Conservation (phyloP, 192 early-diverging fungal genomes). For the Coemansia sp. region DNA sequence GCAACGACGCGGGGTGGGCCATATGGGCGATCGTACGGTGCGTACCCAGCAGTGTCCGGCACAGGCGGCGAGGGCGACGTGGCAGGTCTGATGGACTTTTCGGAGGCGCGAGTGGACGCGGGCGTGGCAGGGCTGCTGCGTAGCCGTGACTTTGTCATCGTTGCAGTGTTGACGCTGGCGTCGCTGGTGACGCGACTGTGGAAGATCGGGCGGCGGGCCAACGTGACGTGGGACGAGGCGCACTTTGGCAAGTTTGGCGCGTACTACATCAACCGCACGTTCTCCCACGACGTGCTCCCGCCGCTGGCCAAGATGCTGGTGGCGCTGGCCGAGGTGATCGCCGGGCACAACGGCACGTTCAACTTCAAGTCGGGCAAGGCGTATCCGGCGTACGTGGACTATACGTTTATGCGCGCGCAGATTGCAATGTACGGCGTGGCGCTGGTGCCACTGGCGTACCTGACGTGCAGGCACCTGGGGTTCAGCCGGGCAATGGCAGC, state of each 20-base stretch:
- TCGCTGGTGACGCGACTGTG: slow-evolving; percentile 66
- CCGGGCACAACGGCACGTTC: slow-evolving; percentile 66
- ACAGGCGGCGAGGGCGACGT: neutral
- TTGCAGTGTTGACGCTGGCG: slow-evolving; percentile 55
- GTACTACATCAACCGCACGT: slow-evolving; percentile 85
- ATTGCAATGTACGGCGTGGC: slow-evolving; percentile 62
- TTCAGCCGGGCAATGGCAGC: slow-evolving; percentile 53
- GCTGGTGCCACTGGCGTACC: slow-evolving; percentile 67
- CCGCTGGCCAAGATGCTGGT: slow-evolving; percentile 83
- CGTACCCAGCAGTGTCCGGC: slow-evolving; percentile 20
- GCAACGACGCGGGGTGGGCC: too few relatives aligned
- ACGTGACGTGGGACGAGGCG: slow-evolving; percentile 74
- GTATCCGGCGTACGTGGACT: slow-evolving; percentile 64
- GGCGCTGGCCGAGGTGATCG: slow-evolving; percentile 60
- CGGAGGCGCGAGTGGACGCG: slow-evolving; percentile 14
- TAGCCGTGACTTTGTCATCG: slow-evolving; percentile 53
- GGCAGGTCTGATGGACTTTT: slow-evolving; percentile 23
- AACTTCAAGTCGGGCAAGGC: slow-evolving; percentile 61
- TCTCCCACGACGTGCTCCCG: slow-evolving; percentile 98
- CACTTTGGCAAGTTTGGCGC: slow-evolving; percentile 72
- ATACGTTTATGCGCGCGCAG: slow-evolving; percentile 62
- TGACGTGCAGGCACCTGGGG: slow-evolving; percentile 59
- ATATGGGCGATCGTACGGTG: slow-evolving; percentile 36
- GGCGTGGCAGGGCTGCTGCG: slow-evolving; percentile 34
- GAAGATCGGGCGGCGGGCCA: slow-evolving; percentile 55